These are phyloP conservation scores for Penicillium coprophilum DNA, from an alignment of 495 filamentous ascomycete genomes.

Conservation along the genomic window DNA sequence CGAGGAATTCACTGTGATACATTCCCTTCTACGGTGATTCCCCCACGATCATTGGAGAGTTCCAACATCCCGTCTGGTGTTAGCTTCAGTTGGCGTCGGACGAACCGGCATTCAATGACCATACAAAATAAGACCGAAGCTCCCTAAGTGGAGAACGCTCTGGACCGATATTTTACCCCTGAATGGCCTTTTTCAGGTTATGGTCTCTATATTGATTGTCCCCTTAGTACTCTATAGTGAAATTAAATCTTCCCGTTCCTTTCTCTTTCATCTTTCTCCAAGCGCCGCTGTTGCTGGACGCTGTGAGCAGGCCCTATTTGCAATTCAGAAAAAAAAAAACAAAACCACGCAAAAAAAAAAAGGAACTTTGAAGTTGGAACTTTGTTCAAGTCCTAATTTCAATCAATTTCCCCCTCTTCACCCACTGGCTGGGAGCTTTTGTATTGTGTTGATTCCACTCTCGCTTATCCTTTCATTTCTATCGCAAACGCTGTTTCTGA, in stretches of 20 bases:
- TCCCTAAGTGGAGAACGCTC: slow-evolving; percentile 23
- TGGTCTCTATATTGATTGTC: background rate
- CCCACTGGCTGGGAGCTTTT: slow-evolving; percentile 32
- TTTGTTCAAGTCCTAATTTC: slow-evolving; percentile 21
- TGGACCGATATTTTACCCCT: slow-evolving; percentile 29
- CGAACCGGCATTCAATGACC: slow-evolving; percentile 15
- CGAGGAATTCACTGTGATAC: too few species aligned
- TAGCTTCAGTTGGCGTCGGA: slow-evolving; percentile 21
- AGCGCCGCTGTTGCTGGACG: slow-evolving; percentile 44
- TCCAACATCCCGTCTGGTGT: slow-evolving; percentile 14
- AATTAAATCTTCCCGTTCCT: slow-evolving; percentile 12
- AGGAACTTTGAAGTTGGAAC: slow-evolving; percentile 8
- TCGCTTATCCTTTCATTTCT: slow-evolving; percentile 13
- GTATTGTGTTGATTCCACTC: slow-evolving; percentile 18
- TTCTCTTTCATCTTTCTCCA: slow-evolving; percentile 29
- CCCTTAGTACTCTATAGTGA: background rate
- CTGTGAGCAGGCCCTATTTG: slow-evolving; percentile 43
- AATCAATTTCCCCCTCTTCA: slow-evolving; percentile 20
- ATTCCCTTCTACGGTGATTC: too few species aligned
- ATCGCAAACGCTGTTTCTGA: slow-evolving; percentile 5
- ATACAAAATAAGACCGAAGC: slow-evolving; percentile 12
- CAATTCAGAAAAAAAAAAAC: slow-evolving; percentile 26
- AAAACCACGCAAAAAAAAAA: slow-evolving; percentile 13
- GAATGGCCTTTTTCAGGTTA: slow-evolving; percentile 15
- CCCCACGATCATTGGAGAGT: too few species aligned